A percentile compares a stretch with the other conserved stretches of the same genome.
These are phyloP conservation scores for Aspergillus chevalieri DNA, from an alignment of 2,329 filamentous ascomycete genomes.

Conservation along the genomic window DNA sequence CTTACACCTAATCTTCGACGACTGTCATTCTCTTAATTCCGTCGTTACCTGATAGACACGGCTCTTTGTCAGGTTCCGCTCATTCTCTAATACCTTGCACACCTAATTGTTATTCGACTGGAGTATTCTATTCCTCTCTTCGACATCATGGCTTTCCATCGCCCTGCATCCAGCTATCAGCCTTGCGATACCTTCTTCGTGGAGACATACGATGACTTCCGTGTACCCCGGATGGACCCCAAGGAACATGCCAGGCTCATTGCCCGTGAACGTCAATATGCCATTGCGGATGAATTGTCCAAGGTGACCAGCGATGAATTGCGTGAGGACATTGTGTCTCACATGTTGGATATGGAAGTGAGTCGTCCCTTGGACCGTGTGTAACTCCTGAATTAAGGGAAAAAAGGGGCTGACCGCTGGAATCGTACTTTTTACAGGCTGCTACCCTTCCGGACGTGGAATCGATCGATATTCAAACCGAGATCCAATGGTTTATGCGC, in stretches of 20 bases:
- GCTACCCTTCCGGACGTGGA: constrained; percentile 93
- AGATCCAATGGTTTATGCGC: constrained; percentile 99
- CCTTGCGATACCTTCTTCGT: constrained; percentile 65
- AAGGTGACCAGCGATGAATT: constrained; percentile 82
- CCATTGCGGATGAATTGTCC: constrained; percentile 83
- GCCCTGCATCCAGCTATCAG: constrained; percentile 50
- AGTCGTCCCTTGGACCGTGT: constrained; percentile 15
- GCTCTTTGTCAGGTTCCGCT: constrained; percentile 38
- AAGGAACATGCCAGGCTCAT: constrained; percentile 73
- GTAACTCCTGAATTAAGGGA: neutral
- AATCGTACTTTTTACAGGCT: constrained; percentile 44
- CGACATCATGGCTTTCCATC: constrained; percentile 51
- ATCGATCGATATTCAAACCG: constrained; percentile 96
- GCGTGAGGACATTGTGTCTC: constrained; percentile 84
- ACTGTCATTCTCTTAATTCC: constrained; percentile 47
- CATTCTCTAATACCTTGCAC: constrained; percentile 27
- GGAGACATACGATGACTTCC: constrained; percentile 52
- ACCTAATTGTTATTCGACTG: constrained; percentile 19
- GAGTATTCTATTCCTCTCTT: constrained; percentile 12
- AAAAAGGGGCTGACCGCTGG: neutral
- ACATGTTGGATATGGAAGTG: constrained; percentile 92
- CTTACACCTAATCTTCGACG: constrained; percentile 34
- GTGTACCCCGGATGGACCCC: constrained; percentile 53
- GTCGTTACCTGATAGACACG: constrained; percentile 34
- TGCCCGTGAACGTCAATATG: constrained; percentile 76